Evolutionary conservation across 805 yeast genomes (phyloP).

Genomic region (Saitoella complicata): DNA sequence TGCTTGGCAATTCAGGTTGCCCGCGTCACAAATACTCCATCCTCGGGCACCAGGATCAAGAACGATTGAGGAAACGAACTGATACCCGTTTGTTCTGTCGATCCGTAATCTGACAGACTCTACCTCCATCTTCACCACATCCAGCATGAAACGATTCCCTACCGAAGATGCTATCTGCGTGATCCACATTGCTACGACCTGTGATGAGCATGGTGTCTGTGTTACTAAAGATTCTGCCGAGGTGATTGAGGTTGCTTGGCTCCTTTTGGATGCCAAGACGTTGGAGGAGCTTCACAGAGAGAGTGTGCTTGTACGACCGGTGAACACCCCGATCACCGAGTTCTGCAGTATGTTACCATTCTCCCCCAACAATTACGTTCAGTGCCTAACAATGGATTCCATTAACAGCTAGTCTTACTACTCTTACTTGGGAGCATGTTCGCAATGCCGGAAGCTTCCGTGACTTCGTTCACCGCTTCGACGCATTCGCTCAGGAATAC

Average conservation of each 20-base stretch:
- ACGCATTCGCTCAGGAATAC: slow-evolving; percentile 28
- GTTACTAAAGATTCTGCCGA: slow-evolving; percentile 54
- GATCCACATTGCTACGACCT: slow-evolving; percentile 45
- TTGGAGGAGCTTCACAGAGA: slow-evolving; percentile 29
- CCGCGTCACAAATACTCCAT: no score
- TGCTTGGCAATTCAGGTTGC: no score
- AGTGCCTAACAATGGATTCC: slow-evolving; percentile 10
- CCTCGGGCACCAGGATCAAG: no score
- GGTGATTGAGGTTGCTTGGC: slow-evolving; percentile 53
- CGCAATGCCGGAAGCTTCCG: slow-evolving; percentile 41
- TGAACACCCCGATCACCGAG: slow-evolving; percentile 50
- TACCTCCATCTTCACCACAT: no score
- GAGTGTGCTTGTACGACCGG: slow-evolving; percentile 40
- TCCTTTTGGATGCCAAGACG: slow-evolving; percentile 37
- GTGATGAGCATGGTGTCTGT: slow-evolving; percentile 45
- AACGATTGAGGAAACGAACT: no score
- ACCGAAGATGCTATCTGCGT: slow-evolving; percentile 17
- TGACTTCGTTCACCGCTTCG: slow-evolving; percentile 44
- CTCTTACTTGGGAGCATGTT: slow-evolving; percentile 46
- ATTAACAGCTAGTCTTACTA: slow-evolving; percentile 30
- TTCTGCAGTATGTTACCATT: slow-evolving; percentile 14
- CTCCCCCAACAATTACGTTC: neutral
- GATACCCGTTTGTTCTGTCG: no score
- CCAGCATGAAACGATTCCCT: no score
- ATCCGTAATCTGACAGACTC: no score